Evolutionary conservation across 805 yeast genomes (phyloP).

Genomic region (Komagataella mondaviorum): DNA sequence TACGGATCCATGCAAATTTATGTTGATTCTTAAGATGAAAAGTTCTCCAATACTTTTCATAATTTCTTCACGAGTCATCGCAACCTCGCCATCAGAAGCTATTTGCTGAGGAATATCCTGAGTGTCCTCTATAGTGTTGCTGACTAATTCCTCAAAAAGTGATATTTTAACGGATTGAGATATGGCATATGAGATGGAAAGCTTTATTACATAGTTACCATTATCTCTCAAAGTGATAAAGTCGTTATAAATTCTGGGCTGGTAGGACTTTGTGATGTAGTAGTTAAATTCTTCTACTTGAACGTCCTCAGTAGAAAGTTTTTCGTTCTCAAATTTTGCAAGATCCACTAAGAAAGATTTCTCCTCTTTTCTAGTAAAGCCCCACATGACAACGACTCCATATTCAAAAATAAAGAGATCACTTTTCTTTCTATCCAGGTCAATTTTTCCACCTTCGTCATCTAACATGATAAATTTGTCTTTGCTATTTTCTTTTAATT

Average conservation of each 20-base stretch:
- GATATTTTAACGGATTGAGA: conserved; percentile 95
- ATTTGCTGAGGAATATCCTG: conserved; percentile 95
- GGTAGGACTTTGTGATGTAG: conserved; percentile 86
- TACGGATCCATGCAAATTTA: conserved; percentile 76
- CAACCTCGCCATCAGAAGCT: conserved; percentile 88
- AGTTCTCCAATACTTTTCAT: conserved; percentile 97
- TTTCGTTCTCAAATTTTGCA: conserved; percentile 86
- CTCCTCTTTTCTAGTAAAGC: conserved; percentile 79
- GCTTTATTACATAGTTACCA: conserved; percentile 77
- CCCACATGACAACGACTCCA: conserved; percentile 98
- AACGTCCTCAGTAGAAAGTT: conserved; percentile 80
- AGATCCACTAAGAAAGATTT: conserved; percentile 66
- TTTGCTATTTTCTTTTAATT: conserved; percentile 8
- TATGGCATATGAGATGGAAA: conserved; percentile 89
- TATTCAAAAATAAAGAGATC: conserved; percentile 88
- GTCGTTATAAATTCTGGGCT: conserved; percentile 91
- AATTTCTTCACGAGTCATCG: conserved; percentile 86
- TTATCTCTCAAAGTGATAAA: conserved; percentile 89
- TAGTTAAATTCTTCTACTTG: conserved; percentile 93
- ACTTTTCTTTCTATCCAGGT: conserved; percentile 60
- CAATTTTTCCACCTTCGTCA: conserved; percentile 93
- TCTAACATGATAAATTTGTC: conserved; percentile 54
- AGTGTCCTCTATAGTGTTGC: conserved; percentile 93
- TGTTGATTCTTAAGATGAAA: conserved; percentile 74
- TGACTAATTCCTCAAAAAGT: conserved; percentile 88